Evolutionary conservation across 1,284 basidiomycete species (phyloP), one percentile per base, ranked within the genome.

Genomic region (Ustilago bromivora): DNA sequence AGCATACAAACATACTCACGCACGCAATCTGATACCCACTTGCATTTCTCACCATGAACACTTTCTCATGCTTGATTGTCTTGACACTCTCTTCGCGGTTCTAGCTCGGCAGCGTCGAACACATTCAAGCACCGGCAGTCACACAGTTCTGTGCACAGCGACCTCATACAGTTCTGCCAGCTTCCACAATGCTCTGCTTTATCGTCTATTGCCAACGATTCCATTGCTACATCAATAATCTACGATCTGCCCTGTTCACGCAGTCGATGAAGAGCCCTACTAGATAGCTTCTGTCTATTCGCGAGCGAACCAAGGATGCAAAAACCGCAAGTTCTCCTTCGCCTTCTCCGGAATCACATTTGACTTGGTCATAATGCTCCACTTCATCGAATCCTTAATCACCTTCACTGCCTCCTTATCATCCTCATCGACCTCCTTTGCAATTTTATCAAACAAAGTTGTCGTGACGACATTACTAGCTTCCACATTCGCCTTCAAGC

Each of bases 401-500:
- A 19, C 49, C 64, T 64, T 76, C 23, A 81, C 59, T 31, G 74
- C 67, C n/a, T 63, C 38, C 12, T 77, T 61, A 34, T 86, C 82
- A n/a, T 73, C 66, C 19, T 71, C 52, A n/a, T 86, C 82, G 31
- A 71, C 63, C 34, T 68, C 64, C 2, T 57, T 64, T 80, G 94
- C 91, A 6, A 98, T 89, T 23, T 92, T 92, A 55, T 94, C 92
- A 38, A 97, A 89, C 64, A 98, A 89, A 10, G 90, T 90, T 1
- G 90, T 92, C 0, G 93, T 88, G 72, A 90, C 88, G 36, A 87
- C 84, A 66, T 94, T 91, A 19, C 94, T 92, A 4, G 93, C 93
- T 31, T 91, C 90, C 0, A 95, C 94, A 85, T 98, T 98, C 23
- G 90, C 90, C 75, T 92, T 89, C 36, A 98, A 90, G 0, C 92